Evolutionary conservation across 257 asterid genomes (phyloP), one percentile per base, ranked within the genome.

Genomic region (Forsythia viridissima): DNA sequence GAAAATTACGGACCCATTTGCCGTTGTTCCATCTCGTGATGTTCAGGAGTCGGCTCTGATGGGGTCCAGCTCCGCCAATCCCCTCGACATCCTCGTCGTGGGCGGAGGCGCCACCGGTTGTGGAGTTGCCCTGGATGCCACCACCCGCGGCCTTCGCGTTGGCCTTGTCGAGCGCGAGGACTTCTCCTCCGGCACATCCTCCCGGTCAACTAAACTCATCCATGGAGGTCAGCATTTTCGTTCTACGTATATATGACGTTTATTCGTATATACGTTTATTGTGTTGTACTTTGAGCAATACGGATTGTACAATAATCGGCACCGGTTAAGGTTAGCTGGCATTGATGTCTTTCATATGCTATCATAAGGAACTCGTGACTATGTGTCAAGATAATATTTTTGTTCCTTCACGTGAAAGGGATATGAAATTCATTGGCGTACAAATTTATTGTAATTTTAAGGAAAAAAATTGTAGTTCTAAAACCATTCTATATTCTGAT

Each of bases 101-200:
- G 99, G 98, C 74, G 99, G 97, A 73, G 99, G 99, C 30, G 98
- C 97, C 13, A 95, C 99, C 44, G 99, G 99, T 63, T 86, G 94
- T 76, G 99, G 99, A 61, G 98, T 83, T 12, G 99, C 98, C 9
- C 93, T 95, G 16, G 99, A 95, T 76, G 97, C 97, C 81, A 85
- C 89, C 75, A 90, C 97, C n/a, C 96, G 99, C 18, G 99, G 99
- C 4, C 98, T 93, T n/a, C 92, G 97, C n/a, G 98, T 95, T 67
- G 98, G 99, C 48, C 96, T 93, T 44, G 98, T 93, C 34, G 99
- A 95, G 86, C 89, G 99, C 0, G 99, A 93, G 72, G 99, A 95
- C 77, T 95, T 95, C 82, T 84, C 99, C 15, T 93, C 99, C 6
- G 99, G 99, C 37, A 91, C 97, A 66, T 93, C 98, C 59, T 95